phyloP scores from a whole-genome alignment of 345 rosid species.

The Lepidium didymum region DNA sequence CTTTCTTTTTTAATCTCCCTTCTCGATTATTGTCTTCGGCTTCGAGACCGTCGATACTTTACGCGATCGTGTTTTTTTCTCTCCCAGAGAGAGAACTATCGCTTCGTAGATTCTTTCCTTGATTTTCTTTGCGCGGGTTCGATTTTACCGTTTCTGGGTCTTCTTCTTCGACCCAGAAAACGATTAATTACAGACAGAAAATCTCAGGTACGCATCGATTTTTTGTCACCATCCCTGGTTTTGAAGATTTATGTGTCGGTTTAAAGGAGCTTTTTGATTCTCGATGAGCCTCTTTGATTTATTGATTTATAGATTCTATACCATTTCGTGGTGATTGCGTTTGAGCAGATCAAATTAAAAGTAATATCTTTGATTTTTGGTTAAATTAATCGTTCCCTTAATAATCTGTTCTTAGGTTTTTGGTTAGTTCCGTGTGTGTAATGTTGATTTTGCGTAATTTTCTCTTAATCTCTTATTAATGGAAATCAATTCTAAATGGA shows the following conservation, averaged over 20 bases:
- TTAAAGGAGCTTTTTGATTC: not conserved
- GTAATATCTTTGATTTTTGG: not conserved
- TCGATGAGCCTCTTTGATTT: constrained; percentile 25
- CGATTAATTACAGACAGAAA: not conserved
- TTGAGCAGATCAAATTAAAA: not conserved
- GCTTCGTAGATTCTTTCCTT: constrained; percentile 12
- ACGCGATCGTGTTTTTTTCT: constrained; percentile 1
- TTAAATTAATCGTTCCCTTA: not conserved
- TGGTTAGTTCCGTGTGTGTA: not conserved
- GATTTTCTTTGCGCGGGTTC: constrained; percentile 26
- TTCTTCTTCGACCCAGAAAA: constrained; percentile 14
- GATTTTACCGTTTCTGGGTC: constrained; percentile 35
- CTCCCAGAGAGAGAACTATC: not conserved
- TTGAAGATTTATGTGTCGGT: not conserved
- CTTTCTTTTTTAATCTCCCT: not conserved
- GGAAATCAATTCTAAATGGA: not conserved
- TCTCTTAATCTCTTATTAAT: not conserved
- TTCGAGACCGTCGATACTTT: not conserved
- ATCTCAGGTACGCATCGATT: constrained; percentile 32
- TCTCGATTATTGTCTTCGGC: not conserved
- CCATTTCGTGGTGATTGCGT: not conserved
- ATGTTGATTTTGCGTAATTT: constrained; percentile 2
- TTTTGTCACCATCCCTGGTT: constrained; percentile 5
- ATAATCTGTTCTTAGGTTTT: constrained; percentile 12
- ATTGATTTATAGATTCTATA: constrained; percentile 23